Percentiles rank a stretch among this genome's conserved stretches.
These are phyloP conservation scores for Peniophora sp. DNA, from an alignment of 1,284 basidiomycete genomes.

Conservation along the genomic window DNA sequence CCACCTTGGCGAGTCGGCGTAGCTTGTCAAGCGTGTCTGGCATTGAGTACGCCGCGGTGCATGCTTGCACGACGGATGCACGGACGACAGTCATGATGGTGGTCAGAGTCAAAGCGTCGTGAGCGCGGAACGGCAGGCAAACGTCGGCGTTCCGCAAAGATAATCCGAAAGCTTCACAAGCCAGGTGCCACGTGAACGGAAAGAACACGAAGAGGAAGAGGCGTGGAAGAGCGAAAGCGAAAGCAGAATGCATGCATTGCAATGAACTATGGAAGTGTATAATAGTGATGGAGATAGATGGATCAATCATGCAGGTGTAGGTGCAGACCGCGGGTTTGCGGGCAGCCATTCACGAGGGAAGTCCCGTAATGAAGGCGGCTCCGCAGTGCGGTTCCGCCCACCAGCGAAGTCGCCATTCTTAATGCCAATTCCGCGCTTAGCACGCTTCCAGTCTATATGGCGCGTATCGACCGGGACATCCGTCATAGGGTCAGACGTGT, in stretches of 20 bases:
- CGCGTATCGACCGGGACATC: slow-evolving; percentile 72
- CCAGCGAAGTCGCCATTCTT: slow-evolving; percentile 25
- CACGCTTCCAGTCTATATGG: slow-evolving; percentile 62
- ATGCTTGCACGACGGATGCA: slow-evolving; percentile 47
- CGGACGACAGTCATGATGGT: slow-evolving; percentile 5
- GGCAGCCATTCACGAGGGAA: slow-evolving; percentile 82
- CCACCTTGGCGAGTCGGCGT: slow-evolving; percentile 30
- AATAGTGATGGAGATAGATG: not conserved
- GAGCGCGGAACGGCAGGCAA: not conserved
- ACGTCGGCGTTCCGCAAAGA: too few relatives aligned
- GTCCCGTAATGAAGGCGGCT: slow-evolving; percentile 60
- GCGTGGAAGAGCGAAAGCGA: not conserved
- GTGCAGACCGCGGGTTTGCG: slow-evolving; percentile 1
- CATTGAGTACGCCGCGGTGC: slow-evolving; percentile 46
- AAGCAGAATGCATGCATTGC: not conserved
- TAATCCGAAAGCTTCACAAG: too few relatives aligned
- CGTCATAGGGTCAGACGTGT: slow-evolving; percentile 32
- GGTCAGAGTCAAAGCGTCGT: not conserved
- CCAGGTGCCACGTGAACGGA: not conserved
- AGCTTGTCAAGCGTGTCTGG: slow-evolving; percentile 50
- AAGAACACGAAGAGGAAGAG: not conserved
- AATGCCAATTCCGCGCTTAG: slow-evolving; percentile 65
- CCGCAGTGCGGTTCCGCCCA: slow-evolving; percentile 44
- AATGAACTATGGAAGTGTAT: not conserved
- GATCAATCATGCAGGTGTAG: not conserved